Evolutionary conservation across 2,329 filamentous ascomycete genomes (phyloP).

Genomic region (Neonectria hederae): DNA sequence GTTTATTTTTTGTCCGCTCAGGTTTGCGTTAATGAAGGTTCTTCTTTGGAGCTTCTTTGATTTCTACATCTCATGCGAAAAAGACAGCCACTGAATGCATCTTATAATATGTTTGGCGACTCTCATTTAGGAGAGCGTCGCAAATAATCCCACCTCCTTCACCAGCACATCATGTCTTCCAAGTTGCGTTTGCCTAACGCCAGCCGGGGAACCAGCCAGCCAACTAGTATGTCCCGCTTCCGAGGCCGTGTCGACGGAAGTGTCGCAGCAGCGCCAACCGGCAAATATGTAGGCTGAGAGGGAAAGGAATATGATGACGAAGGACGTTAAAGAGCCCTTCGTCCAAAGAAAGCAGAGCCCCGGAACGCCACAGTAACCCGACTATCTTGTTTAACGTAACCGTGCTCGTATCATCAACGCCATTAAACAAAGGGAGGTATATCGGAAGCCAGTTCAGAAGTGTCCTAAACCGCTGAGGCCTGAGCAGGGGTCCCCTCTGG

Average conservation of each 20-base stretch:
- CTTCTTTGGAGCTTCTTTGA: slow-evolving; percentile 14
- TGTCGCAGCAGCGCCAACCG: not conserved
- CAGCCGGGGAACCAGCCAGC: slow-evolving; percentile 13
- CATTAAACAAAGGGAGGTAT: slow-evolving; percentile 27
- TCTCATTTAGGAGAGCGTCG: slow-evolving; percentile 3
- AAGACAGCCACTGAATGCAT: slow-evolving; percentile 3
- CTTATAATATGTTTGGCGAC: not conserved
- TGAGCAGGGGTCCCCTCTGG: slow-evolving; percentile 44
- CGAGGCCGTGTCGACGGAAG: not conserved
- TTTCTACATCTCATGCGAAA: slow-evolving; percentile 22
- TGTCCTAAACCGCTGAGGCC: slow-evolving; percentile 32
- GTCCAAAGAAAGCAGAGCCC: slow-evolving; percentile 22
- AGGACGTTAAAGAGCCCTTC: slow-evolving; percentile 15
- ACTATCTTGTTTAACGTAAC: slow-evolving; percentile 33
- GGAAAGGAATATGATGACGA: slow-evolving; percentile 5
- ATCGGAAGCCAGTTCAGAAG: slow-evolving; percentile 3
- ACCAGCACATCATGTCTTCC: slow-evolving; percentile 4
- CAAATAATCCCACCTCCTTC: not conserved
- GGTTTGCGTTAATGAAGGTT: slow-evolving; percentile 30
- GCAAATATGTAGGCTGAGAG: not conserved
- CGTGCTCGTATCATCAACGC: slow-evolving; percentile 36
- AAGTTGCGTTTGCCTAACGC: slow-evolving; percentile 16
- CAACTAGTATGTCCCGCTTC: slow-evolving; percentile 5
- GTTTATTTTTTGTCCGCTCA: slow-evolving; percentile 19
- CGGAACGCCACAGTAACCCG: slow-evolving; percentile 38